A percentile compares a stretch with the other conserved stretches of the same genome.
Conservation (phyloP, 805 yeast species). For the Sugiyamaella smithiae region DNA sequence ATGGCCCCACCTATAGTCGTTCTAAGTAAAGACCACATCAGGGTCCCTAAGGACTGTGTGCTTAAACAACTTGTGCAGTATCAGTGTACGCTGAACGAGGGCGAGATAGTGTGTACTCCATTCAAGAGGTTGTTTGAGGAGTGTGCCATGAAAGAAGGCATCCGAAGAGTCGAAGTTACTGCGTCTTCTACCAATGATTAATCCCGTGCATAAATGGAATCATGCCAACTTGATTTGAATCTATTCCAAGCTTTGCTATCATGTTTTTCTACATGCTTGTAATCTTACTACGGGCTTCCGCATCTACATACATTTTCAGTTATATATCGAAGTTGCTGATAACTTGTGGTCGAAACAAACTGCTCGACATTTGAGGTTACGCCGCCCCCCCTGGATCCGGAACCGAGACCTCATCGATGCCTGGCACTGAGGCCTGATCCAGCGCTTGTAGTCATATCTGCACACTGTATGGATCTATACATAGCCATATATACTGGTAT, state of each 20-base stretch:
- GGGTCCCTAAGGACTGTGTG: slow-evolving; percentile 23
- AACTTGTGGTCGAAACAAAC: too few species aligned
- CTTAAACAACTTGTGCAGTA: slow-evolving; percentile 29
- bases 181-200: not conserved
- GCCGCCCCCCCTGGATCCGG: too few species aligned
- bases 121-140: slow-evolving; percentile 28
- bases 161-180: not conserved
- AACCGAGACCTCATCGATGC: too few species aligned
- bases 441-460: too few species aligned
- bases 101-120: slow-evolving; percentile 29
- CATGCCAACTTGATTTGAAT: too few species aligned
- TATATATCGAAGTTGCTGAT: too few species aligned
- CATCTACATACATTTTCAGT: not conserved
- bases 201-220: too few species aligned
- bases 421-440: too few species aligned
- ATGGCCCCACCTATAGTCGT: slow-evolving; percentile 26
- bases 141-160: not conserved
- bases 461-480: too few species aligned
- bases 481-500: too few species aligned
- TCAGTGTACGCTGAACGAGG: slow-evolving; percentile 26
- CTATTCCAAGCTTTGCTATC: too few species aligned
- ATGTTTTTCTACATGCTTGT: not conserved
- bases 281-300: not conserved
- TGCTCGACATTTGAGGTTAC: too few species aligned
- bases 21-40: slow-evolving; percentile 10